These are phyloP conservation scores for Vicia villosa DNA, from an alignment of 306 rosid species.

Conservation along the genomic window DNA sequence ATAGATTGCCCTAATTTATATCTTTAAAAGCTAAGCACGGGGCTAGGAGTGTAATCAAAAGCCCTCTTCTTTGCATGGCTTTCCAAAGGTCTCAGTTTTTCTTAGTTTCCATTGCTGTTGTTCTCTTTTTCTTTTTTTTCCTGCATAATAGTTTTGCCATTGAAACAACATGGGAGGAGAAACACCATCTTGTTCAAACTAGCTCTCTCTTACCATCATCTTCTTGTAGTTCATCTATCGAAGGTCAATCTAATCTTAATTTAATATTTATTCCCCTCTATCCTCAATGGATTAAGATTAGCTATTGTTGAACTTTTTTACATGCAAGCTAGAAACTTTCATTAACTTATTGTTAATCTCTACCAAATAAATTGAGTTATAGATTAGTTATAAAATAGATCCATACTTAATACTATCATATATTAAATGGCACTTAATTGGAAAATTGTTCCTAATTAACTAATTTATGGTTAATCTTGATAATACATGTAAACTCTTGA, in stretches of 20 bases:
- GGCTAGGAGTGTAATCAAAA: not conserved
- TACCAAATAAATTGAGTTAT: not conserved
- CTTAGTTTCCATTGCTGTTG: constrained; percentile 9
- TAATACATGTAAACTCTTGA: not conserved
- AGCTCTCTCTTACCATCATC: constrained; percentile 59
- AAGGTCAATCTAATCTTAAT: constrained; percentile 41
- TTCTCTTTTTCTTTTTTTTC: constrained; percentile 10
- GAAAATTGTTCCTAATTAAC: no score
- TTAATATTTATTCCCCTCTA: not conserved
- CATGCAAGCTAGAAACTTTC: not conserved
- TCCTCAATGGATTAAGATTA: not conserved
- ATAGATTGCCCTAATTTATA: not conserved
- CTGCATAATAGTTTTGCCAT: constrained; percentile 31
- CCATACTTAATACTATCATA: not conserved
- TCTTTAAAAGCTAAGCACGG: constrained; percentile 34
- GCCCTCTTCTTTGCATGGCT: constrained; percentile 14
- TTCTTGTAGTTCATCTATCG: constrained; percentile 48
- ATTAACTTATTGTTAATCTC: not conserved
- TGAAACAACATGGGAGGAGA: constrained; percentile 25
- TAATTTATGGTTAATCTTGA: no score
- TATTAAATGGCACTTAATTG: not conserved
- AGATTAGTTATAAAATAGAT: not conserved
- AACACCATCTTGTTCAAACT: constrained; percentile 39
- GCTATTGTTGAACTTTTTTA: not conserved
- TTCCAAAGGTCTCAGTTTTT: constrained; percentile 34